phyloP scores from a whole-genome alignment of 805 yeast genomes.

The Candida odintsovae region DNA sequence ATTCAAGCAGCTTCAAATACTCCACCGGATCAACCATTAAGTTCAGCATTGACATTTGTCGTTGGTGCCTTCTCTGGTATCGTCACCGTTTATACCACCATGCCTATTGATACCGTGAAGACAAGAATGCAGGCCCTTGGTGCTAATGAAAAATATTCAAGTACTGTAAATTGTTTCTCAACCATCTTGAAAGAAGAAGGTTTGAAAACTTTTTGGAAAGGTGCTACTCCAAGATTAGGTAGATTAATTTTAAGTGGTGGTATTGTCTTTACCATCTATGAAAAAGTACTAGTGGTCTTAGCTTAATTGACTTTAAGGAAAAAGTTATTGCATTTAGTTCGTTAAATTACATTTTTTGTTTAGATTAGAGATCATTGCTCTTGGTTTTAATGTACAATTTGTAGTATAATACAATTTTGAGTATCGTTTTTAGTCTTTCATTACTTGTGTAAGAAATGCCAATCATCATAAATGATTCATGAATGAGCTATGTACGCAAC shows the following conservation, averaged over 20 bases:
- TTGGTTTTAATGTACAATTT: background rate
- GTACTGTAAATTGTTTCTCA: constrained; percentile 78
- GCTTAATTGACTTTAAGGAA: background rate
- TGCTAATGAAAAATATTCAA: constrained; percentile 60
- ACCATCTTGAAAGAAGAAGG: constrained; percentile 86
- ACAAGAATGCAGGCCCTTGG: constrained; percentile 96
- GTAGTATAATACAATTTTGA: background rate
- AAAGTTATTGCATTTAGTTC: background rate
- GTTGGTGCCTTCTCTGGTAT: constrained; percentile 90
- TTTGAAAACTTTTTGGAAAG: constrained; percentile 89
- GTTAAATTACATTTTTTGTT: background rate
- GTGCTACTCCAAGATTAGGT: constrained; percentile 95
- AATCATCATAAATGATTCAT: background rate
- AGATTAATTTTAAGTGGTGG: constrained; percentile 93
- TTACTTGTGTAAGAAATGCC: background rate
- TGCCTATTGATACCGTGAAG: constrained; percentile 95
- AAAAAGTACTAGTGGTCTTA: constrained; percentile 60
- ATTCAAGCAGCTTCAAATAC: constrained; percentile 65
- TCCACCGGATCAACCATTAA: constrained; percentile 66
- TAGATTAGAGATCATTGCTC: background rate
- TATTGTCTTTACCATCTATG: constrained; percentile 93
- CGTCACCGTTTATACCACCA: constrained; percentile 84
- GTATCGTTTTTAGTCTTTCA: background rate
- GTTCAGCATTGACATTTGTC: constrained; percentile 73
- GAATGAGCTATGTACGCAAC: background rate